Evolutionary conservation across 2,329 filamentous ascomycete genomes (phyloP), one percentile per base, ranked within the genome.

Genomic region (Didymella lethalis): DNA sequence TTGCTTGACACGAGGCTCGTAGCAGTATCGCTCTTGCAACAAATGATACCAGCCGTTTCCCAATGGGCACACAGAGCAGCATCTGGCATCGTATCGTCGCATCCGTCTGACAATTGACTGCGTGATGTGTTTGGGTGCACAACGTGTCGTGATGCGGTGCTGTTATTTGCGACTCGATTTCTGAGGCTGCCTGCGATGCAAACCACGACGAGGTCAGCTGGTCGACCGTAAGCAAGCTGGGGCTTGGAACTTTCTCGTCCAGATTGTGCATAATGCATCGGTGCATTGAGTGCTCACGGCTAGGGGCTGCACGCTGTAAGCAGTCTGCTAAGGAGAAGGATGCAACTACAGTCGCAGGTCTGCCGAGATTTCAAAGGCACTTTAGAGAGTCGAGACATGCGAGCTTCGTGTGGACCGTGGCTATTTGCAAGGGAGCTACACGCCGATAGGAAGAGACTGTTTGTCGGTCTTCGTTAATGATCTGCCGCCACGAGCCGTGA

Each of bases 1-100:
- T 50, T n/a, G 50, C 50, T 47, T 41, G 34, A 50, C 41, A 59
- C 49, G 26, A 54, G n/a, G 50, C 55, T 44, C 36, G 48, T 23
- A 44, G 40, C 44, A 20, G 38, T 40, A 32, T n/a, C 38, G 14
- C 26, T 49, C 49, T 32, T 54, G 49, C 56, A 44, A 57, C 56
- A 53, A 45, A 34, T 41, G 34, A 43, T 43, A 57, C 34, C 26
- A 38, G 36, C 32, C 18, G 31, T 46, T 46, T 47, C 54, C 16
- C 23, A 41, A 47, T 25, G 8, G 7, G n/a, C 28, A 46, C n/a
- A 40, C n/a, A 32, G 52, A 29, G 45, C 52, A 43, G 34, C 46
- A 23, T 36, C 36, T 43, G 38, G 2, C 23, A 2, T 38, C 26
- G 10, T 23, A 28, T 36, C 8, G 14, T 36, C 32, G 20, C 1